A percentile compares a stretch with the other conserved stretches of the same genome.
phyloP scores from a whole-genome alignment of 371 early-diverging fungal genomes.

The Mycotypha africana region DNA sequence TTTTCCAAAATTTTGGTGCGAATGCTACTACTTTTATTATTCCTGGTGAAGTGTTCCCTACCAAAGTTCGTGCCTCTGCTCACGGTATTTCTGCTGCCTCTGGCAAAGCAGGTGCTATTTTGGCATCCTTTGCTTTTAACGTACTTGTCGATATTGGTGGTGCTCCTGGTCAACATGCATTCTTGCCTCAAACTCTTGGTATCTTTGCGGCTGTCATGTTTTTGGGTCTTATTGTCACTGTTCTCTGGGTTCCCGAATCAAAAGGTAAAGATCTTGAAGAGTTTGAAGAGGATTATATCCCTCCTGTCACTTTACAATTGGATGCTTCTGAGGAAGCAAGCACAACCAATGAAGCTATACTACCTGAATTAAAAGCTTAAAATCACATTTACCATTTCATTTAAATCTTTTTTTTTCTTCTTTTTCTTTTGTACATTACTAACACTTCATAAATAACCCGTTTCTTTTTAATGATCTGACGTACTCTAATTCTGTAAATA shows the following conservation, averaged over 20 bases:
- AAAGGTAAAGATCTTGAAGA: slow-evolving; percentile 53
- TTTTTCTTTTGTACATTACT: too few relatives aligned
- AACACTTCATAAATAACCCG: too few relatives aligned
- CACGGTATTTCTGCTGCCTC: slow-evolving; percentile 88
- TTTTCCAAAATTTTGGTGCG: slow-evolving; percentile 89
- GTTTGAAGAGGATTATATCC: slow-evolving; percentile 43
- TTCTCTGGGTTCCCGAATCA: slow-evolving; percentile 50
- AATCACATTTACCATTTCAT: too few relatives aligned
- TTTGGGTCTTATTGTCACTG: slow-evolving; percentile 50
- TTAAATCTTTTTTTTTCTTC: too few relatives aligned
- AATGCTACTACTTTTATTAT: slow-evolving; percentile 88
- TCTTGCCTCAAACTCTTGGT: slow-evolving; percentile 60
- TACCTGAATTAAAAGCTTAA: slow-evolving; percentile 7
- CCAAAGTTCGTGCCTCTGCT: slow-evolving; percentile 78
- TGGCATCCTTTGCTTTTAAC: slow-evolving; percentile 54
- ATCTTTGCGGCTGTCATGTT: slow-evolving; percentile 69
- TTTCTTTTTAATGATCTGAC: too few relatives aligned
- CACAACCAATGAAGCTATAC: slow-evolving; percentile 3
- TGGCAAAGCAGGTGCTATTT: slow-evolving; percentile 82
- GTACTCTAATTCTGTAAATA: too few relatives aligned
- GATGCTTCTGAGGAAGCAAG: background rate
- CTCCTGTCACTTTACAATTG: background rate
- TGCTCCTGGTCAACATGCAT: slow-evolving; percentile 48
- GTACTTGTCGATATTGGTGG: slow-evolving; percentile 54
- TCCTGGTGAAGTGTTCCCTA: slow-evolving; percentile 91